A percentile compares a stretch with the other conserved stretches of the same genome.
Evolutionary conservation across 164 flowering plant species (phyloP).

Genomic region (Cinnamomum chago): DNA sequence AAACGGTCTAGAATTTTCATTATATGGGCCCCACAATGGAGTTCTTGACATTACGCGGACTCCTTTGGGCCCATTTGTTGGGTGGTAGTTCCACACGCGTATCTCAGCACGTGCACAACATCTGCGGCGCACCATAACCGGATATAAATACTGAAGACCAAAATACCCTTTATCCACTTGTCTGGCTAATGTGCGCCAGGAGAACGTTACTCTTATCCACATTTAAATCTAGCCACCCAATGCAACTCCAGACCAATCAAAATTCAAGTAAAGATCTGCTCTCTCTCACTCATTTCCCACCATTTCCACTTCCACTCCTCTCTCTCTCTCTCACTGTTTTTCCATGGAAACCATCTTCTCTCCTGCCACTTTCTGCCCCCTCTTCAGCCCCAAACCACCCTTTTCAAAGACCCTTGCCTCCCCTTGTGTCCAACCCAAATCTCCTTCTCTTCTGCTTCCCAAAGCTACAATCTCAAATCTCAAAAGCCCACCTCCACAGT

Average conservation of each 20-base stretch:
- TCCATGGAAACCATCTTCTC: conserved; percentile 85
- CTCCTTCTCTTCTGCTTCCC: conserved; percentile 22
- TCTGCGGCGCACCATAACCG: not conserved
- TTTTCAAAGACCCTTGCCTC: conserved; percentile 18
- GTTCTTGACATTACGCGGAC: no score
- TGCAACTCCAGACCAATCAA: conserved; percentile 29
- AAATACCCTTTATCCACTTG: conserved; percentile 22
- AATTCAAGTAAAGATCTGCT: conserved; percentile 2
- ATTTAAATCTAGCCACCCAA: conserved; percentile 29
- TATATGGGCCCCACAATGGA: no score
- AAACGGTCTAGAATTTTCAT: no score
- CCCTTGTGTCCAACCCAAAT: conserved; percentile 27
- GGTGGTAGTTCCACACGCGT: not conserved
- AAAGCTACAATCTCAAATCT: conserved; percentile 38
- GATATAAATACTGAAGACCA: conserved; percentile 2
- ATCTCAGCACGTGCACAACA: not conserved
- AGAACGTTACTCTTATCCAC: conserved; percentile 27
- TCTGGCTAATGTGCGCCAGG: conserved; percentile 27
- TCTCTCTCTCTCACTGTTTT: not conserved
- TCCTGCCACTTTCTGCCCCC: conserved; percentile 58
- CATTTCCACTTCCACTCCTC: conserved; percentile 3
- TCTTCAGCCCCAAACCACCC: conserved; percentile 29
- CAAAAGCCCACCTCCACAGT: conserved; percentile 16
- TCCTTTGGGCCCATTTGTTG: no score
- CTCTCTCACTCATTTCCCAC: conserved; percentile 9